A percentile compares a stretch with the other conserved stretches of the same genome.
Evolutionary conservation across 352 stramenopile genomes (phyloP).

Genomic region (Elongisporangium anandrum): DNA sequence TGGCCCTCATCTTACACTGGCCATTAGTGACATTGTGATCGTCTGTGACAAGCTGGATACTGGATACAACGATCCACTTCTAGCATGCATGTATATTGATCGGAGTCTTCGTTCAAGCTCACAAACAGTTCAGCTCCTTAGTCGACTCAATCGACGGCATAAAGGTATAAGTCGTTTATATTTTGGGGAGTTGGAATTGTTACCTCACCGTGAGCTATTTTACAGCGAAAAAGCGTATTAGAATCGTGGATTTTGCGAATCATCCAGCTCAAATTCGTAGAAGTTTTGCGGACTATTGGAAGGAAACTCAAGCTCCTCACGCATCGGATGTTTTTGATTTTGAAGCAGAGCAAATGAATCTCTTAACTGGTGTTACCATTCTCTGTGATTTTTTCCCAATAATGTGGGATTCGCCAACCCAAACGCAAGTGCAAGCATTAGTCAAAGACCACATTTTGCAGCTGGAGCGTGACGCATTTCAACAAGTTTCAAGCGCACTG

Average conservation of each 20-base stretch:
- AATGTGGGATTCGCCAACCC: conserved; percentile 10
- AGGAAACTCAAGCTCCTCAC: conserved; percentile 19
- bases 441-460: conserved; percentile 23
- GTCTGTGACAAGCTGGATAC: conserved; percentile 87
- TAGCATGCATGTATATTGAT: conserved; percentile 83
- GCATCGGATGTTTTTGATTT: conserved; percentile 21
- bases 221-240: conserved; percentile 35
- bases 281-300: conserved; percentile 48
- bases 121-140: conserved; percentile 76
- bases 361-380: conserved; percentile 28
- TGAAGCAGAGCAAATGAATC: conserved; percentile 21
- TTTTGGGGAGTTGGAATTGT: conserved; percentile 1
- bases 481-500: conserved; percentile 47
- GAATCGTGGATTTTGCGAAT: conserved; percentile 71
- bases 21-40: conserved; percentile 68
- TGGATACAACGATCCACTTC: conserved; percentile 73
- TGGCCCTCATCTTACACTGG: conserved; percentile 34
- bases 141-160: conserved; percentile 74
- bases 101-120: conserved; percentile 56
- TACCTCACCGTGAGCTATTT: not conserved
- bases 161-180: conserved; percentile 11
- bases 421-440: conserved; percentile 9
- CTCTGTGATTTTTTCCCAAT: conserved; percentile 40
- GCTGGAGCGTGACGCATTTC: conserved; percentile 51
- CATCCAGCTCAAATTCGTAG: conserved; percentile 62